These are phyloP conservation scores for Trematosphaeria pertusa DNA, from an alignment of 2,329 filamentous ascomycete genomes.

Conservation along the genomic window DNA sequence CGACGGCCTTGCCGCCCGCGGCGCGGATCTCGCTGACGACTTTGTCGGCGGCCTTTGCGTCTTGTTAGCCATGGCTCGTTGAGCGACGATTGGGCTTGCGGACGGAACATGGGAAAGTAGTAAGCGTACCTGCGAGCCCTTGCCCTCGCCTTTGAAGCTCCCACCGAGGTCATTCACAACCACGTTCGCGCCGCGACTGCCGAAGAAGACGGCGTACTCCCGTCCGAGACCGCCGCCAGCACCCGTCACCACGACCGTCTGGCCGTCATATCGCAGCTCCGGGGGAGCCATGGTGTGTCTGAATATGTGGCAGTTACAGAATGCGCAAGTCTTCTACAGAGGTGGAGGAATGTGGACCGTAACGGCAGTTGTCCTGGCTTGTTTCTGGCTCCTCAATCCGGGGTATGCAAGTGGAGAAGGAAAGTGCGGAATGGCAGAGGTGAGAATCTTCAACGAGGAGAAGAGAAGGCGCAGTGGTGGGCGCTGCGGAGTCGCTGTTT, in stretches of 20 bases:
- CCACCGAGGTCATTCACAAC: constrained; percentile 96
- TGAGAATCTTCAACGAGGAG: neutral
- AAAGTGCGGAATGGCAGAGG: neutral
- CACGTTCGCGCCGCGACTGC: constrained; percentile 86
- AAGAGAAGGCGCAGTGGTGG: neutral
- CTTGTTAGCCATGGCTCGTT: constrained; percentile 17
- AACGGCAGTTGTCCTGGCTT: neutral
- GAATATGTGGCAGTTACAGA: no score
- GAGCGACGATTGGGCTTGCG: neutral
- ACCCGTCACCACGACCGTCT: constrained; percentile 88
- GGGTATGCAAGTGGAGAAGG: neutral
- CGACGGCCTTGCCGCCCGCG: constrained; percentile 91
- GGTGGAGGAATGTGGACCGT: neutral
- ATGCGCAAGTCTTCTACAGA: no score
- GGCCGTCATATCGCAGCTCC: constrained; percentile 80
- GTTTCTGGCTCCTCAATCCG: neutral
- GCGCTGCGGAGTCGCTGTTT: constrained; percentile 1
- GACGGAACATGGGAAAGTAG: neutral
- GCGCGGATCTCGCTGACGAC: constrained; percentile 84
- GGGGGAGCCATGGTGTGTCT: constrained; percentile 46
- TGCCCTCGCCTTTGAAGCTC: constrained; percentile 91
- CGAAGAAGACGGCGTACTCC: constrained; percentile 89
- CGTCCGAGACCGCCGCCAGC: constrained; percentile 83
- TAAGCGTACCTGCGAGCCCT: constrained; percentile 76
- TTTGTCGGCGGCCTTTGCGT: constrained; percentile 74